Conservation (phyloP, 345 rosid genomes). For the Eutrema heterophyllum region DNA sequence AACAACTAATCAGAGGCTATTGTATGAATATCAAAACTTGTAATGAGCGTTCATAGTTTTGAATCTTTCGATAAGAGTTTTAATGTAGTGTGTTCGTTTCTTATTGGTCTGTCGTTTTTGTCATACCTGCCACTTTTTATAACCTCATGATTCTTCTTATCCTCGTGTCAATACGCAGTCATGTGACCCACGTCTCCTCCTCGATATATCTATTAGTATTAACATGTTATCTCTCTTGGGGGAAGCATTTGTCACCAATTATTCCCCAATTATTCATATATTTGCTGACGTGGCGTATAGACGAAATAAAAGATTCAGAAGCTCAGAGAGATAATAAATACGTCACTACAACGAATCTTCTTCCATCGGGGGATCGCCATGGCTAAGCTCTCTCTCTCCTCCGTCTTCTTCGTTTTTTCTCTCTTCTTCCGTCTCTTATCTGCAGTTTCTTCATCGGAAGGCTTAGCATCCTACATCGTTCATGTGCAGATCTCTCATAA, state of each 20-base stretch:
- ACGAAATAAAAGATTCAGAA: constrained; percentile 14
- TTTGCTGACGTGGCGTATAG: constrained; percentile 13
- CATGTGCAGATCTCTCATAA: constrained; percentile 55
- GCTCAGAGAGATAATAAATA: background rate
- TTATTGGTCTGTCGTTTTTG: background rate
- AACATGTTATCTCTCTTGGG: background rate
- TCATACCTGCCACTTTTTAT: constrained; percentile 9
- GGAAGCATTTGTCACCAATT: background rate
- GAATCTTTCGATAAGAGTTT: background rate
- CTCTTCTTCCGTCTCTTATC: constrained; percentile 22
- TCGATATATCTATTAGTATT: background rate
- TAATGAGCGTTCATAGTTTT: background rate
- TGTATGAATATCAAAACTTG: background rate
- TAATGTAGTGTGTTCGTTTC: background rate
- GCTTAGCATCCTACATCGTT: constrained; percentile 57
- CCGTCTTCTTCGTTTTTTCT: constrained; percentile 26
- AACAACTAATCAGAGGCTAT: constrained; percentile 14
- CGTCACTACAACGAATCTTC: constrained; percentile 5
- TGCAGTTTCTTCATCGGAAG: constrained; percentile 21
- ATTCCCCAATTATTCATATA: constrained; percentile 23
- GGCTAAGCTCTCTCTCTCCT: constrained; percentile 23
- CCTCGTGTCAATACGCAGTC: constrained; percentile 25
- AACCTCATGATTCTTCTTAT: constrained; percentile 3
- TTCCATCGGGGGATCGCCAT: constrained; percentile 9
- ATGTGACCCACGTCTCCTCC: constrained; percentile 30